Evolutionary conservation across 2,329 filamentous ascomycete genomes (phyloP), one percentile per base, ranked within the genome.

Genomic region (Passalora sequoiae): DNA sequence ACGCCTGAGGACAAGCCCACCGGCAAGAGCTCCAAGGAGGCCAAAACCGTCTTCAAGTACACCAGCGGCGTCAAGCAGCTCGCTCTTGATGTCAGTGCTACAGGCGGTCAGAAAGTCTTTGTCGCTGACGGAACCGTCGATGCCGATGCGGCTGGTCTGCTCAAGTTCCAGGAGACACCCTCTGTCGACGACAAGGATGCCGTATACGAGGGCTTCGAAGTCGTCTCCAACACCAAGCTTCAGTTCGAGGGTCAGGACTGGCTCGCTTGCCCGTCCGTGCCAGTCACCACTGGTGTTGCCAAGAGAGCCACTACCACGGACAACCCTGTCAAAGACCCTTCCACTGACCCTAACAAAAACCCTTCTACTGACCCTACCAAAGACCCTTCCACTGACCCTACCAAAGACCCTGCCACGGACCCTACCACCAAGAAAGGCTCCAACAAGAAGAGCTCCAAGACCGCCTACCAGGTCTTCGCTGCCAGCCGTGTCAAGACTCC

Each of bases 61-160:
- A 49, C 50, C 28, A 33, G 29, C 40, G 59, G 59, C 44, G 3
- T 32, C 25, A n/a, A 48, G 30, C 29, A 28, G 16, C 30, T 54
- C 47, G 16, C 17, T 31, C 51, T 61, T 43, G 44, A 43, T 40
- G 51, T 51, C 30, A 30, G 42, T n/a, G 59, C 61, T 5, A 59
- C 60, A 10, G 59, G 57, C 35, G 59, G 60, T 31, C 59, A 61
- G 43, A 47, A 55, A 38, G 43, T 56, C 45, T 63, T 61, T 54
- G 53, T 63, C 40, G 56, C 57, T n/a, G 44, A 52, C 10, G 44
- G 44, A 6, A 49, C 47, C 15, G 32, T 33, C 6, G 24, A 27
- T 1, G 25, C 29, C 16, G 47, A 44, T n/a, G 31, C 42, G 29
- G 42, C 45, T 12, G 61, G 61, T 21, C 44, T 52, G 16, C 28